Base-by-base conservation (phyloP, 768 basidiomycete species). In the Amylocystis lapponica region DNA sequence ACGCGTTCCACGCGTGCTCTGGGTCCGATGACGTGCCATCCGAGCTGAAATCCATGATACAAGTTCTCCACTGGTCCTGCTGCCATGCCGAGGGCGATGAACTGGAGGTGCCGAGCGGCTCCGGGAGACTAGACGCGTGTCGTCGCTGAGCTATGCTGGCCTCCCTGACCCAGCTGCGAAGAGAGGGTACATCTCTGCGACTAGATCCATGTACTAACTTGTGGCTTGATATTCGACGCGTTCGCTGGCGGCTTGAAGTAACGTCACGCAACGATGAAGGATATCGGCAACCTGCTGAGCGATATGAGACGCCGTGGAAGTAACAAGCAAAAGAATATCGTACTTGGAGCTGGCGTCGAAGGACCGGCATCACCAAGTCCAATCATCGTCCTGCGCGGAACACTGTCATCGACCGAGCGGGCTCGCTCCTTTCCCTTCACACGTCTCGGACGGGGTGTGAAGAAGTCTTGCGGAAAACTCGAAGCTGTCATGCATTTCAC, bases 391-490 rank as follows among this genome's bases (percentile, higher is more conserved):
- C 10, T 17, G 19, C 31, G 27, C 13, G 17, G 5, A 6, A 12
- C 22, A 25, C 45, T 36, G 27, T 48, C 46, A 30, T 45, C 35
- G 33, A 45, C 49, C 25, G 51, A 50, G n/a, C 40, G 14, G 17
- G 65, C 70, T 53, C 65, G 74, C 52, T 68, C 74, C 60, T 81
- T 81, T 25, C 76, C 78, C 54, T 78, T 81, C 39, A 57, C 62
- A 41, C 65, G 66, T 44, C 73, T 66, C 8, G 78, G 72, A 23
- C 63, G 62, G 9, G 81, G 81, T 3, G 69, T 74, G 52, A 79
- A 80, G 58, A 81, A 79, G 52, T 78, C 72, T 9, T 63, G 47
- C 1, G 66, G 64, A 16, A 78, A 50, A 2, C 63, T 49, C 16
- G 58, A 54, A 33, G 56, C 60, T 29, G 63, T 45, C 16, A 66